Evolutionary conservation across 257 asterid species (phyloP).

Genomic region (Asclepias syriaca): DNA sequence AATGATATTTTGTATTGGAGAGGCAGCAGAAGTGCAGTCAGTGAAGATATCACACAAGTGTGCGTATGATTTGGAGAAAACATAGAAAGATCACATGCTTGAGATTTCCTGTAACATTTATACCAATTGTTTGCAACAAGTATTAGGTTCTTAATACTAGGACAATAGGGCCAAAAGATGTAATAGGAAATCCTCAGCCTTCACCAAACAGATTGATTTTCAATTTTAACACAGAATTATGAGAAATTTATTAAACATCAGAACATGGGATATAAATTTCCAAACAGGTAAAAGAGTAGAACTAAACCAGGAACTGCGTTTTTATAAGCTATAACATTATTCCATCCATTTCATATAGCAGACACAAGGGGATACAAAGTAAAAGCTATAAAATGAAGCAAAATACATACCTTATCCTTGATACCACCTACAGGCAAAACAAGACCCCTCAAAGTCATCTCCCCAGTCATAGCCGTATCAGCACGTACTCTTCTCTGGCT

Average conservation of each 20-base stretch:
- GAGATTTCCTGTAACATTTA: too few species aligned
- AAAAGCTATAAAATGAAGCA: not conserved
- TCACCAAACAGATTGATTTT: not conserved
- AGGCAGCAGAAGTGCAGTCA: not conserved
- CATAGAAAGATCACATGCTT: not conserved
- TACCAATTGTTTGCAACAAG: too few species aligned
- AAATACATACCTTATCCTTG: slow-evolving; percentile 85
- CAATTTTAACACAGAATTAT: not conserved
- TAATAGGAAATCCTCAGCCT: too few species aligned
- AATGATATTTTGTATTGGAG: not conserved
- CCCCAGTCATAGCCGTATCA: slow-evolving; percentile 99
- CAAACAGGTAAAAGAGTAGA: not conserved
- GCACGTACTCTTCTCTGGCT: slow-evolving; percentile 85
- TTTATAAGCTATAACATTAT: not conserved
- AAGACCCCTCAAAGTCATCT: slow-evolving; percentile 89
- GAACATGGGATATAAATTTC: not conserved
- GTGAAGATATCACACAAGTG: not conserved
- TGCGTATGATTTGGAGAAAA: not conserved
- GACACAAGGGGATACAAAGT: not conserved
- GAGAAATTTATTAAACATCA: not conserved
- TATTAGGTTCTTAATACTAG: too few species aligned
- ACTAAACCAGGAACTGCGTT: too few species aligned
- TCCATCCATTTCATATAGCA: not conserved
- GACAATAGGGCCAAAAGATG: too few species aligned
- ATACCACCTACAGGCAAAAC: slow-evolving; percentile 99